phyloP scores from a whole-genome alignment of 495 filamentous ascomycete species.

The Penicillium subrubescens region DNA sequence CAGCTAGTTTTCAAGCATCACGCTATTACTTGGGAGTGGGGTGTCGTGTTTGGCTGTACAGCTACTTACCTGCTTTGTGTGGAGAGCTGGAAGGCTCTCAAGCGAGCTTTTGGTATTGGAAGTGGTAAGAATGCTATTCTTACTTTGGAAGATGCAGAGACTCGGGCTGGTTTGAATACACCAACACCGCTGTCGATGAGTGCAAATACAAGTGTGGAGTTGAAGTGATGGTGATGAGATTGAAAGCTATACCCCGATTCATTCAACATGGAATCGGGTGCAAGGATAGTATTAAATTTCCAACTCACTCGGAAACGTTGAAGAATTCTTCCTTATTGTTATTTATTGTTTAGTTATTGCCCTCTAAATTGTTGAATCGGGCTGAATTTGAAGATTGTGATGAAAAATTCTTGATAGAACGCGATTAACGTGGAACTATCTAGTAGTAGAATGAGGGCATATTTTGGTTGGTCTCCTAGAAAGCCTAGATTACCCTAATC shows the following conservation, averaged over 20 bases:
- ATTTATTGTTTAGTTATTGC: not conserved
- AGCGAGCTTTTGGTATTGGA: conserved; percentile 50
- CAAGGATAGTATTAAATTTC: not conserved
- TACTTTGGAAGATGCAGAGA: conserved; percentile 38
- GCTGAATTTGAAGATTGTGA: not conserved
- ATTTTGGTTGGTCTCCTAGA: no score
- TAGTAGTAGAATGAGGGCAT: no score
- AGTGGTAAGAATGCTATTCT: conserved; percentile 38
- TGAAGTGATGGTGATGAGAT: conserved; percentile 25
- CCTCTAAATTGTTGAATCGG: not conserved
- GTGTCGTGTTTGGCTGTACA: conserved; percentile 58
- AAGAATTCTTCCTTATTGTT: not conserved
- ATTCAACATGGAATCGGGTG: conserved; percentile 21
- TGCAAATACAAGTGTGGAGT: conserved; percentile 38
- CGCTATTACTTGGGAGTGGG: conserved; percentile 77
- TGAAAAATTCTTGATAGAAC: no score
- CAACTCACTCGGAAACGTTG: not conserved
- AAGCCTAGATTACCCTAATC: no score
- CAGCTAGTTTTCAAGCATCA: conserved; percentile 72
- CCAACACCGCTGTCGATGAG: conserved; percentile 31
- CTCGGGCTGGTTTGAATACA: conserved; percentile 28
- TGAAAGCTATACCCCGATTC: not conserved
- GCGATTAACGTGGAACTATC: no score
- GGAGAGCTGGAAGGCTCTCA: conserved; percentile 68
- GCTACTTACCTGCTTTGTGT: conserved; percentile 61